A percentile compares a stretch with the other conserved stretches of the same genome.
Conservation (phyloP, 306 rosid genomes). For the Hippophae gyantsensis region DNA sequence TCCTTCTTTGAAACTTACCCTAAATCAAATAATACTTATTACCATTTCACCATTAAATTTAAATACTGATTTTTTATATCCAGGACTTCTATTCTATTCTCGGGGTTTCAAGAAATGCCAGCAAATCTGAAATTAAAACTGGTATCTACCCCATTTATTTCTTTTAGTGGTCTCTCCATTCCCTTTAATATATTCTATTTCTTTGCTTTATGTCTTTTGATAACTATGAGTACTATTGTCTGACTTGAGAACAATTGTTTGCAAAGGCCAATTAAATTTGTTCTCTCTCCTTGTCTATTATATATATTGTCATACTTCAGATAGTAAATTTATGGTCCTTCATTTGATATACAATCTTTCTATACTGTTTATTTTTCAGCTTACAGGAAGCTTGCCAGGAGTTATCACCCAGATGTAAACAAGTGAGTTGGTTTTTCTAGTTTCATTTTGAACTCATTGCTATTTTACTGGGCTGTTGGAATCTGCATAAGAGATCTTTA, state of each 20-base stretch:
- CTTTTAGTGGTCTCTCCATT: neutral
- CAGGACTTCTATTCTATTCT: conserved; percentile 93
- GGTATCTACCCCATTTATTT: conserved; percentile 38
- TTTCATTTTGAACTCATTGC: neutral
- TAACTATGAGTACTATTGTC: neutral
- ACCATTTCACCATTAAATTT: conserved; percentile 10
- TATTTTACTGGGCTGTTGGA: too few relatives aligned
- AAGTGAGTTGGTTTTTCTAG: conserved; percentile 47
- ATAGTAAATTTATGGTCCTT: neutral
- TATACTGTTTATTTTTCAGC: conserved; percentile 51
- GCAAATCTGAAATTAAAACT: conserved; percentile 88
- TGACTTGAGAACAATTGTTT: too few relatives aligned
- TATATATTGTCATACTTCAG: neutral
- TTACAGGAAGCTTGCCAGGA: conserved; percentile 93
- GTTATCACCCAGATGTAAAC: conserved; percentile 92
- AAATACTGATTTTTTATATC: conserved; percentile 17
- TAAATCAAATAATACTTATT: neutral
- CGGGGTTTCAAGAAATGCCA: conserved; percentile 79
- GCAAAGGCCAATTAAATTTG: too few relatives aligned
- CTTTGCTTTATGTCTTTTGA: conserved; percentile 1
- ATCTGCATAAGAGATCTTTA: too few relatives aligned
- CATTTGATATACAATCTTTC: neutral
- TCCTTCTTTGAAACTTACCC: conserved; percentile 1
- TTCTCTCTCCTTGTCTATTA: too few relatives aligned
- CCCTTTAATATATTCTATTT: neutral